Evolutionary conservation across 2,329 filamentous ascomycete species (phyloP).

Genomic region (Pleoardoris graminearum): DNA sequence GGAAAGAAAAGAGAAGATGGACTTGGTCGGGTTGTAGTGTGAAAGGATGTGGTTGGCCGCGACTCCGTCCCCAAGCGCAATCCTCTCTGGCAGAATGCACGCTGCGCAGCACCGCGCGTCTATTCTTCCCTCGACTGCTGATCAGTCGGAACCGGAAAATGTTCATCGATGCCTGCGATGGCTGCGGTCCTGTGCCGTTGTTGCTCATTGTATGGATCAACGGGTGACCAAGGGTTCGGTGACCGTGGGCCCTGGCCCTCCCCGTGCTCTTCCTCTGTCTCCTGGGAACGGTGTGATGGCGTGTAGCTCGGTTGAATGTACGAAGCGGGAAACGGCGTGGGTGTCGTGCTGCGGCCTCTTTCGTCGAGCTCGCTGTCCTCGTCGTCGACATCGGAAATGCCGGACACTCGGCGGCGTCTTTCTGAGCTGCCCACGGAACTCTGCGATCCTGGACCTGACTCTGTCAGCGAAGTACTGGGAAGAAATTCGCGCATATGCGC

Average conservation of each 20-base stretch:
- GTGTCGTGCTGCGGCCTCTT: constrained; percentile 3
- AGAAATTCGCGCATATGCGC: no score
- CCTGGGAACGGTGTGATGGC: constrained; percentile 10
- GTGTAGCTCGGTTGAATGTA: constrained; percentile 7
- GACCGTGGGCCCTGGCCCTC: constrained; percentile 8
- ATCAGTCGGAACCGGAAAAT: constrained; percentile 4
- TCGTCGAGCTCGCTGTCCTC: background rate
- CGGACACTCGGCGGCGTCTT: background rate
- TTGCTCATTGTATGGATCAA: constrained; percentile 3
- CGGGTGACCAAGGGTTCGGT: constrained; percentile 9
- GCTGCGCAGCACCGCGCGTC: background rate
- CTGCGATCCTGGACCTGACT: constrained; percentile 2
- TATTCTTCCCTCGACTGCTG: constrained; percentile 1
- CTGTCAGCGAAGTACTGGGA: background rate
- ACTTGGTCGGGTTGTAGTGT: background rate
- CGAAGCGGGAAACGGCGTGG: constrained; percentile 6
- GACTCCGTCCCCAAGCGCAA: background rate
- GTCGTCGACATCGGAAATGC: constrained; percentile 3
- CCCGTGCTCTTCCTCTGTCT: constrained; percentile 7
- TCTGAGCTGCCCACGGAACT: background rate
- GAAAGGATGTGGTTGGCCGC: background rate
- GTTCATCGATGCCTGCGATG: background rate
- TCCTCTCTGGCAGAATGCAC: background rate
- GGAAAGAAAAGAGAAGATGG: background rate
- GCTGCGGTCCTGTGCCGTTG: background rate